These are phyloP conservation scores for Fusarium coffeatum DNA, from an alignment of 2,329 filamentous ascomycete species.

Conservation along the genomic window DNA sequence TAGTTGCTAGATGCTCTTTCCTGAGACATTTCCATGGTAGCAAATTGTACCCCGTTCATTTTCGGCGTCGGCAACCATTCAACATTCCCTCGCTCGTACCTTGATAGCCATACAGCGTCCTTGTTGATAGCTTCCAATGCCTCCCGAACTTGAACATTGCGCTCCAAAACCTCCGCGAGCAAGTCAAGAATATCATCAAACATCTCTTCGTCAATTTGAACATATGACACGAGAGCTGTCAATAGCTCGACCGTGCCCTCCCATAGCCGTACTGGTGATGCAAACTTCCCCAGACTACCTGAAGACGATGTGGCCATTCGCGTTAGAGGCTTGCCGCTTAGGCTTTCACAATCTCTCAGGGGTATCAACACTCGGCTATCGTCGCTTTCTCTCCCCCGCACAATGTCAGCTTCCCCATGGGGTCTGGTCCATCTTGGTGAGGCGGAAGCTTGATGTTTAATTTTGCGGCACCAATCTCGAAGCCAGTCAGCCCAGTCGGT, in stretches of 20 bases:
- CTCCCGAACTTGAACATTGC: slow-evolving; percentile 60
- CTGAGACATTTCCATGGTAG: slow-evolving; percentile 42
- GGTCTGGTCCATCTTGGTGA: slow-evolving; percentile 16
- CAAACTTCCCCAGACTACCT: slow-evolving; percentile 66
- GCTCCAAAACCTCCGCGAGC: slow-evolving; percentile 63
- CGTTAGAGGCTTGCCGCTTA: slow-evolving; percentile 32
- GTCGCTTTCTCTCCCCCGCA: slow-evolving; percentile 30
- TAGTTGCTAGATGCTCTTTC: slow-evolving; percentile 13
- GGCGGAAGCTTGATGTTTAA: slow-evolving; percentile 55
- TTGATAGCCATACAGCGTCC: slow-evolving; percentile 80
- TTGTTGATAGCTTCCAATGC: slow-evolving; percentile 74
- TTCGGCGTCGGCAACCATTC: slow-evolving; percentile 53
- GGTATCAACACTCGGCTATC: slow-evolving; percentile 51
- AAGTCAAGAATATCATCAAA: slow-evolving; percentile 79
- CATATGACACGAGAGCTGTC: slow-evolving; percentile 69
- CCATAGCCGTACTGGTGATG: slow-evolving; percentile 73
- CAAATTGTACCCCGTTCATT: slow-evolving; percentile 58
- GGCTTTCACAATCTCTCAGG: slow-evolving; percentile 41
- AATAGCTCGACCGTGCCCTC: slow-evolving; percentile 70
- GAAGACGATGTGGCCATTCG: slow-evolving; percentile 25
- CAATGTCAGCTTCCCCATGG: slow-evolving; percentile 37
- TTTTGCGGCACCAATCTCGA: slow-evolving; percentile 60
- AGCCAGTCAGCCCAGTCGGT: slow-evolving; percentile 74
- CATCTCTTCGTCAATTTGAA: slow-evolving; percentile 73
- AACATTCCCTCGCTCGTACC: slow-evolving; percentile 61